Percentiles rank a stretch among this genome's conserved stretches.
phyloP scores from a whole-genome alignment of 2,329 filamentous ascomycete species.

The Paraconiothyrium sp. region DNA sequence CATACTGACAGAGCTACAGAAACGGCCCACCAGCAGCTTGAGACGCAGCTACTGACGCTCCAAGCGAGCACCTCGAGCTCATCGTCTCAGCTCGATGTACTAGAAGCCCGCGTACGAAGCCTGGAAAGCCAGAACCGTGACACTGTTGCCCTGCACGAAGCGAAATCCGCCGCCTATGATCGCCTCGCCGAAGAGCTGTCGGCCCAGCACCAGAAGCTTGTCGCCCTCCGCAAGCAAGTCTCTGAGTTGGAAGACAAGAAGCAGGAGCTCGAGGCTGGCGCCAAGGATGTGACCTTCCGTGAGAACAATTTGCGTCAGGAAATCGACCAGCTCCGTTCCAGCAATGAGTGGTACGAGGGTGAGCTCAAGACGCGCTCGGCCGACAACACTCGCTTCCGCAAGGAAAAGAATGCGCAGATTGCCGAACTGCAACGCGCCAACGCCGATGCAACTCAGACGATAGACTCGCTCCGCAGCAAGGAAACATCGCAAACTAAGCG shows the following conservation, averaged over 20 bases:
- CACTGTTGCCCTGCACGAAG: conserved; percentile 86
- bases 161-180: conserved; percentile 87
- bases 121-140: conserved; percentile 94
- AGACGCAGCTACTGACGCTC: conserved; percentile 82
- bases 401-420: conserved; percentile 92
- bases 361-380: conserved; percentile 90
- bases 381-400: conserved; percentile 88
- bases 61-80: conserved; percentile 78
- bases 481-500: conserved; percentile 83
- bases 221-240: conserved; percentile 84
- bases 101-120: conserved; percentile 84
- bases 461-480: conserved; percentile 80
- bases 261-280: conserved; percentile 81
- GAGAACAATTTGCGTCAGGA: conserved; percentile 92
- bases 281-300: conserved; percentile 85
- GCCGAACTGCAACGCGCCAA: conserved; percentile 87
- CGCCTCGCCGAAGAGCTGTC: conserved; percentile 86
- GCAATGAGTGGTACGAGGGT: conserved; percentile 90
- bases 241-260: conserved; percentile 82
- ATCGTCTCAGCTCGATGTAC: conserved; percentile 75
- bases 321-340: conserved; percentile 85
- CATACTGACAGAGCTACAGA: conserved; percentile 63
- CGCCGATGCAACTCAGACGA: conserved; percentile 81
- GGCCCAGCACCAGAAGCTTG: conserved; percentile 85
- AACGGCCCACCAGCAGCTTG: conserved; percentile 75